These are phyloP conservation scores for Cucumis cinereus DNA, from an alignment of 306 rosid species.

Conservation along the genomic window DNA sequence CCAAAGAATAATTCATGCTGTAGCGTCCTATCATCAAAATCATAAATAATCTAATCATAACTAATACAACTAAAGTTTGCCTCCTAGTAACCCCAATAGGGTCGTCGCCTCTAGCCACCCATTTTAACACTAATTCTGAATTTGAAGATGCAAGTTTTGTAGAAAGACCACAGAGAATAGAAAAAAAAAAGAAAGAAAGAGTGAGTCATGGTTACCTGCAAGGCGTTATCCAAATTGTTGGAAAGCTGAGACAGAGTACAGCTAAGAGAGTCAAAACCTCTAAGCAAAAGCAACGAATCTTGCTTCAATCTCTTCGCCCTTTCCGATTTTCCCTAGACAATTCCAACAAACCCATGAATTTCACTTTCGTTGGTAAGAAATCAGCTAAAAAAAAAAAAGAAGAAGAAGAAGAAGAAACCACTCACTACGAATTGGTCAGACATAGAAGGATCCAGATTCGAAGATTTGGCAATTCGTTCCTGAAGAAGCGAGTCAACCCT, in stretches of 20 bases:
- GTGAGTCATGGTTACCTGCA: conserved; percentile 34
- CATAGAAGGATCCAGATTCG: conserved; percentile 9
- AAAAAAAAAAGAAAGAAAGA: background rate
- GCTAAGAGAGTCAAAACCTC: conserved; percentile 84
- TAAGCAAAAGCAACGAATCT: conserved; percentile 51
- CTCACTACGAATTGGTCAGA: conserved; percentile 16
- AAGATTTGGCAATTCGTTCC: conserved; percentile 12
- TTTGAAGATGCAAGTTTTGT: background rate
- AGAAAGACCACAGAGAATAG: background rate
- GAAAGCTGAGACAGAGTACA: conserved; percentile 66
- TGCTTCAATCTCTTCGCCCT: conserved; percentile 38
- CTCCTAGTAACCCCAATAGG: no score
- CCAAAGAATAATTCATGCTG: no score
- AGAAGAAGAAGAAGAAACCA: background rate
- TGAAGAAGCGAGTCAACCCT: conserved; percentile 39
- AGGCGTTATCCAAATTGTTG: conserved; percentile 60
- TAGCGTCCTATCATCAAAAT: no score
- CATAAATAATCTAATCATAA: no score
- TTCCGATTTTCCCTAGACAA: conserved; percentile 9
- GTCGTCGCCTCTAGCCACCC: no score
- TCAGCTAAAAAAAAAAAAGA: background rate
- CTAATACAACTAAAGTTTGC: no score
- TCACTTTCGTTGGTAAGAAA: background rate
- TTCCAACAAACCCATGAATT: background rate
- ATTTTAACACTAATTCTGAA: background rate